These are phyloP conservation scores for Trametes coccinea DNA, from an alignment of 768 basidiomycete species.

Conservation along the genomic window DNA sequence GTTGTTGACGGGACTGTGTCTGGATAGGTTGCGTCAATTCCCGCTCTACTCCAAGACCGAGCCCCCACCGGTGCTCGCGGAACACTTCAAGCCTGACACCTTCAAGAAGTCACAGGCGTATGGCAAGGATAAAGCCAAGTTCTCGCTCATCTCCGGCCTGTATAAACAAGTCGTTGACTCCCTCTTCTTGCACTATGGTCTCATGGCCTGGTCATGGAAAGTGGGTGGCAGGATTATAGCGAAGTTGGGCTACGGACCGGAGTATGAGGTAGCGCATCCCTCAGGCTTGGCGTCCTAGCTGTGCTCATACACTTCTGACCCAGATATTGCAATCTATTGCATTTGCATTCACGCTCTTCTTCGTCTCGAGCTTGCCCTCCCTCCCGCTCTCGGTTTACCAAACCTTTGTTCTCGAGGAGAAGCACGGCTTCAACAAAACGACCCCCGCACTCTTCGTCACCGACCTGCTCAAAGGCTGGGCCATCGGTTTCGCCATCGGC, in stretches of 20 bases:
- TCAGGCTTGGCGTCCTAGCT: too few relatives aligned
- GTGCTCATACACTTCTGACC: too few relatives aligned
- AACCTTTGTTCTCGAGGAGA: slow-evolving; percentile 93
- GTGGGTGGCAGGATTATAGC: slow-evolving; percentile 54
- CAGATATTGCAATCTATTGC: slow-evolving; percentile 85
- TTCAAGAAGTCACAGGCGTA: slow-evolving; percentile 92
- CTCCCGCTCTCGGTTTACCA: slow-evolving; percentile 81
- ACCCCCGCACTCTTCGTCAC: slow-evolving; percentile 71
- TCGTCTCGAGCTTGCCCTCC: slow-evolving; percentile 64
- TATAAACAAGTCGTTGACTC: slow-evolving; percentile 76
- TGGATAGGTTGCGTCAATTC: slow-evolving; percentile 71
- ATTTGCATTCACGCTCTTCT: slow-evolving; percentile 68
- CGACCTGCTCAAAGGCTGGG: slow-evolving; percentile 82
- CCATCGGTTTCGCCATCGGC: slow-evolving; percentile 68
- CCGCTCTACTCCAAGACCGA: slow-evolving; percentile 76
- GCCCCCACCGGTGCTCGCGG: slow-evolving; percentile 69
- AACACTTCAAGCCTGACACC: slow-evolving; percentile 65
- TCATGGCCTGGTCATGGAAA: slow-evolving; percentile 84
- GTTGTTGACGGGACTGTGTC: neutral
- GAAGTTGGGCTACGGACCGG: slow-evolving; percentile 59
- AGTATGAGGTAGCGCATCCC: slow-evolving; percentile 60
- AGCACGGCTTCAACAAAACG: slow-evolving; percentile 97
- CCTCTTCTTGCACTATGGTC: slow-evolving; percentile 67
- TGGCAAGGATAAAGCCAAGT: slow-evolving; percentile 87
- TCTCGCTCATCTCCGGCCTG: slow-evolving; percentile 70